Conservation (phyloP, 2,329 filamentous ascomycete species). For the Stagonosporopsis cucurbitacearum region DNA sequence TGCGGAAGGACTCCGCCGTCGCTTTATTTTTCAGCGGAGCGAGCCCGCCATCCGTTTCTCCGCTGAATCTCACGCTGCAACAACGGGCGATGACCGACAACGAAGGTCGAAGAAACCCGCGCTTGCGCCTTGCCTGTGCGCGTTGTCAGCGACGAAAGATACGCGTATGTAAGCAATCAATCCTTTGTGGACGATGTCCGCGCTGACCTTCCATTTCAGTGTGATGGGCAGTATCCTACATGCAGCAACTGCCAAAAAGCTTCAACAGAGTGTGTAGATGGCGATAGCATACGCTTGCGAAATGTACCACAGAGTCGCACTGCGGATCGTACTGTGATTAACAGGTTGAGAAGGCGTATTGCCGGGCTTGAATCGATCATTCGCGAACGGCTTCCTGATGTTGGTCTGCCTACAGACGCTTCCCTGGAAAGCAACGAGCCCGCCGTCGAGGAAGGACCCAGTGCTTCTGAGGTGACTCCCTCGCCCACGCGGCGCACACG, state of each 20-base stretch:
- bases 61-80: background rate
- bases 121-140: slow-evolving; percentile 21
- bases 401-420: slow-evolving; percentile 4
- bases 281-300: slow-evolving; percentile 20
- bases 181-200: too few species aligned
- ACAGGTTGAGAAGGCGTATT: slow-evolving; percentile 13
- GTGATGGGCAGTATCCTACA: slow-evolving; percentile 19
- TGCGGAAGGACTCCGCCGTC: background rate
- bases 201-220: slow-evolving; percentile 4
- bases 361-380: slow-evolving; percentile 23
- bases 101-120: slow-evolving; percentile 12
- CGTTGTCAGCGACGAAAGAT: slow-evolving; percentile 24
- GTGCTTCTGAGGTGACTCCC: background rate
- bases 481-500: background rate
- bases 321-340: background rate
- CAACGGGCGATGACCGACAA: background rate
- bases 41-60: background rate
- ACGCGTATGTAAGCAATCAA: slow-evolving; percentile 12
- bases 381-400: slow-evolving; percentile 15
- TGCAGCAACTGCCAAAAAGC: slow-evolving; percentile 23
- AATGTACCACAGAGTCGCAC: background rate
- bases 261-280: slow-evolving; percentile 16
- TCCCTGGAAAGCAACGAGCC: background rate
- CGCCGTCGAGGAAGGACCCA: background rate
- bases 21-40: background rate